These are phyloP conservation scores for Bathelium albidoporum DNA, from an alignment of 495 filamentous ascomycete genomes.

Conservation along the genomic window DNA sequence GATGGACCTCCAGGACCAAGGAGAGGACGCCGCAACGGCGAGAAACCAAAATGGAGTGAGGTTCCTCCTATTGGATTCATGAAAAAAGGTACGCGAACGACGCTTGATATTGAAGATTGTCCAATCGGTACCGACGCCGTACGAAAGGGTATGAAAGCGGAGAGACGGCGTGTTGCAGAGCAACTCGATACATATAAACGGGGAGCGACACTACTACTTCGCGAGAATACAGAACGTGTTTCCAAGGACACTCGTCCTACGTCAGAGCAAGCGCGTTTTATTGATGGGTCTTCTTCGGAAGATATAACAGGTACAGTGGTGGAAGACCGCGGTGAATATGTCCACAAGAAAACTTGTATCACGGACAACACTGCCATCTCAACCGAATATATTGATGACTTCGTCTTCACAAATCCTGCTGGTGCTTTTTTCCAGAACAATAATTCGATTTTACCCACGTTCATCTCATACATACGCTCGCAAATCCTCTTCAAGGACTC, in stretches of 20 bases:
- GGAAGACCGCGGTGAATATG: constrained; percentile 37
- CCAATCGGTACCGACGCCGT: constrained; percentile 86
- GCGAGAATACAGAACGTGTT: constrained; percentile 70
- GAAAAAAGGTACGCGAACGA: constrained; percentile 57
- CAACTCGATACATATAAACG: constrained; percentile 62
- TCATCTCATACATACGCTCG: constrained; percentile 83
- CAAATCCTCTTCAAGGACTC: constrained; percentile 49
- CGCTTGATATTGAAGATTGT: constrained; percentile 93
- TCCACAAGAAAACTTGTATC: constrained; percentile 74
- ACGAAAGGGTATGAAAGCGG: constrained; percentile 58
- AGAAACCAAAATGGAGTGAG: constrained; percentile 35
- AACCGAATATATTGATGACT: constrained; percentile 78
- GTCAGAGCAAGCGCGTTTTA: background rate
- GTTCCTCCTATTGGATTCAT: constrained; percentile 87
- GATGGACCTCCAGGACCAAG: constrained; percentile 50
- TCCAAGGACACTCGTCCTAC: constrained; percentile 35
- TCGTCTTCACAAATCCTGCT: constrained; percentile 78
- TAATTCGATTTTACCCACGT: constrained; percentile 88
- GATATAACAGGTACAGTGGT: constrained; percentile 16
- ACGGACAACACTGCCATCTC: constrained; percentile 71
- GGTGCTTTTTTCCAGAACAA: constrained; percentile 99
- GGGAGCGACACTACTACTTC: constrained; percentile 80
- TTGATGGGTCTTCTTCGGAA: constrained; percentile 1
- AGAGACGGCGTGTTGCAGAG: constrained; percentile 57
- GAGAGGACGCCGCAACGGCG: constrained; percentile 34